phyloP scores from a whole-genome alignment of 768 basidiomycete species.

The Melanogaster broomeanus region DNA sequence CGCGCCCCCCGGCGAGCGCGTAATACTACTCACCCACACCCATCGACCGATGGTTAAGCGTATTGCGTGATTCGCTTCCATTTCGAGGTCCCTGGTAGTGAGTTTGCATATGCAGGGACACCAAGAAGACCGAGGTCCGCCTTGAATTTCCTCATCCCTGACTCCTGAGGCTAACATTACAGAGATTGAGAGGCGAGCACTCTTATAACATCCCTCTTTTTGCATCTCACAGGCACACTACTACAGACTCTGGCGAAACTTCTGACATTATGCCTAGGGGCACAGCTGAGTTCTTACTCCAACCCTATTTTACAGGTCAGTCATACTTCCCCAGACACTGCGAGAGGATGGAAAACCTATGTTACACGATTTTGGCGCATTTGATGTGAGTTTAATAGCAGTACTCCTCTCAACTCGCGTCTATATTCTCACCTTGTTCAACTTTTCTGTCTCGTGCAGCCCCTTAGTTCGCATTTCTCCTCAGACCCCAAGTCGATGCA shows the following conservation, averaged over 20 bases:
- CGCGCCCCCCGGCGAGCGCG: too few relatives aligned
- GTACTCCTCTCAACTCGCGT: constrained; percentile 11
- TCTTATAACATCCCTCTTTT: not conserved
- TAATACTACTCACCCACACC: too few relatives aligned
- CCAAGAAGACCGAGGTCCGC: too few relatives aligned
- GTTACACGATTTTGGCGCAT: constrained; percentile 20
- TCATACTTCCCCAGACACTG: constrained; percentile 15
- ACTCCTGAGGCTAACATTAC: constrained; percentile 19
- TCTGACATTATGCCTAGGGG: constrained; percentile 60
- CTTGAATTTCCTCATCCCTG: not conserved
- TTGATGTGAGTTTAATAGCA: constrained; percentile 39
- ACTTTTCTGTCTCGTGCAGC: constrained; percentile 30
- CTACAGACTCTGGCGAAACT: constrained; percentile 63
- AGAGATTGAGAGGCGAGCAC: constrained; percentile 62
- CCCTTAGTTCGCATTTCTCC: constrained; percentile 38
- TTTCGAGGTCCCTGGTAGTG: too few relatives aligned
- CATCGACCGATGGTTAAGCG: too few relatives aligned
- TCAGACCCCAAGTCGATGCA: constrained; percentile 36
- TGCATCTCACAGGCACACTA: constrained; percentile 11
- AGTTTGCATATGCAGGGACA: too few relatives aligned
- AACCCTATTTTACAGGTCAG: constrained; percentile 14
- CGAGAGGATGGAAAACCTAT: constrained; percentile 28
- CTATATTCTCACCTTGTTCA: constrained; percentile 1
- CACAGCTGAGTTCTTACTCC: constrained; percentile 34
- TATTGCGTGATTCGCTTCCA: too few relatives aligned